Base-by-base conservation (phyloP, 345 rosid species). In the Dipteronia sinensis region DNA sequence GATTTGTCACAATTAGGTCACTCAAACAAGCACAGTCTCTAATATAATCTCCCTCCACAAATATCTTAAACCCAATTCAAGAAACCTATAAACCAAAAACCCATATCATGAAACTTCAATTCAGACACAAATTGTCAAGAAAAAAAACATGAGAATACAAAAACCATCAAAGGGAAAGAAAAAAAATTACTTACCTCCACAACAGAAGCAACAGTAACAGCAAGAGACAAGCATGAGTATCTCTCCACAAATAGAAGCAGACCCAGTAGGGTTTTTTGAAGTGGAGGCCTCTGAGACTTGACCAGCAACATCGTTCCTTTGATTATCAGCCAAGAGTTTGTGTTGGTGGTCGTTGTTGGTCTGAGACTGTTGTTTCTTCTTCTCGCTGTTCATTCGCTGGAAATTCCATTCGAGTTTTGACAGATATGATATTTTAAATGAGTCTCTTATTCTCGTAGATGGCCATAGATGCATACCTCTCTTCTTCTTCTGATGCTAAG, bases 401-500 rank as follows among this genome's bases (percentile, higher is more conserved):
- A 86, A 85, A 74, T 92, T 92, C 90, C 92, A 85, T 67, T 90
- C 93, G 27, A 87, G 79, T 55, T 83, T 85, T 66, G 72, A 85
- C 63, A 92, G 16, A 63, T 86, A 85, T 27, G 67, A 71, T 31
- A 51, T 66, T 82, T 86, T 91, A 88, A 92, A 92, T 0, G 93
- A 92, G 70, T 90, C 96, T 71, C 93, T 86, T 29, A 92, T 63
- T 71, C 79, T 86, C 82, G 56, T 15, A 4, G 96, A 85, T 2
- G 92, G 93, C 96, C 96, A 90, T 76, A 90, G 85, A 83, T 90
- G 93, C 96, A 90, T 91, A 73, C 76, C 69, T 77, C 31, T 49
- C 27, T 13, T 58, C 31, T 23, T 27, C 64, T 63, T 66, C n/a
- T 38, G 22, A 38, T 13, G 10, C 31, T 25, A 34, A 31, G 12